These are phyloP conservation scores for Yarrowia sp. DNA, from an alignment of 805 yeast species.

Conservation along the genomic window DNA sequence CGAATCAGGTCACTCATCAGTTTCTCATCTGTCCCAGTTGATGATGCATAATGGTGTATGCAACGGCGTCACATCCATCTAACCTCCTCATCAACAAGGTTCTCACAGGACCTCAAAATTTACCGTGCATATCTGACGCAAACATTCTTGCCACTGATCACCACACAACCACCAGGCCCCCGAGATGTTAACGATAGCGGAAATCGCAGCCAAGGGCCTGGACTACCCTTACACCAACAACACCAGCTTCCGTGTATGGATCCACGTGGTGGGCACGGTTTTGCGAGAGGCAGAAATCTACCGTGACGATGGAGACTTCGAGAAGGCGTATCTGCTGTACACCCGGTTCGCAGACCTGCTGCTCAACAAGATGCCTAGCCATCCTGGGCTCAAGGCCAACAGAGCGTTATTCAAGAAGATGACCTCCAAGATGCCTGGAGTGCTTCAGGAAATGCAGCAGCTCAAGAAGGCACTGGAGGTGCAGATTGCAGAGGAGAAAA, in stretches of 20 bases:
- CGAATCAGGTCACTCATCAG: too few relatives aligned
- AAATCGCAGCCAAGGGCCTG: slow-evolving; percentile 21
- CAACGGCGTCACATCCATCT: too few relatives aligned
- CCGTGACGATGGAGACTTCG: slow-evolving; percentile 54
- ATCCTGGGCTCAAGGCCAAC: slow-evolving; percentile 50
- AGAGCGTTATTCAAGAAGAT: slow-evolving; percentile 43
- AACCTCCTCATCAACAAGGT: background rate
- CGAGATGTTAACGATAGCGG: slow-evolving; percentile 28
- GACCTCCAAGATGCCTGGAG: slow-evolving; percentile 43
- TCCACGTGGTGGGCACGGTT: slow-evolving; percentile 60
- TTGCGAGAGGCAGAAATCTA: slow-evolving; percentile 55
- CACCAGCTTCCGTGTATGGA: slow-evolving; percentile 61
- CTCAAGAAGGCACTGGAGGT: slow-evolving; percentile 39
- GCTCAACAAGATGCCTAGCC: slow-evolving; percentile 56
- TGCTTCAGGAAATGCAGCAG: slow-evolving; percentile 46
- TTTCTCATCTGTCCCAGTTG: too few relatives aligned
- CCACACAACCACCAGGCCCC: slow-evolving; percentile 9
- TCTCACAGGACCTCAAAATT: slow-evolving; percentile 17
- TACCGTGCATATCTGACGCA: slow-evolving; percentile 35
- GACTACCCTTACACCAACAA: slow-evolving; percentile 60
- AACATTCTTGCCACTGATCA: slow-evolving; percentile 36
- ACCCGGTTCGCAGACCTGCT: slow-evolving; percentile 66
- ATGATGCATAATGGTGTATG: too few relatives aligned
- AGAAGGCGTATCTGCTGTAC: slow-evolving; percentile 63
- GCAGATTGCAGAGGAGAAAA: slow-evolving; percentile 13